Base-by-base conservation (phyloP, 805 yeast species). In the Candida sakaeoensis region DNA sequence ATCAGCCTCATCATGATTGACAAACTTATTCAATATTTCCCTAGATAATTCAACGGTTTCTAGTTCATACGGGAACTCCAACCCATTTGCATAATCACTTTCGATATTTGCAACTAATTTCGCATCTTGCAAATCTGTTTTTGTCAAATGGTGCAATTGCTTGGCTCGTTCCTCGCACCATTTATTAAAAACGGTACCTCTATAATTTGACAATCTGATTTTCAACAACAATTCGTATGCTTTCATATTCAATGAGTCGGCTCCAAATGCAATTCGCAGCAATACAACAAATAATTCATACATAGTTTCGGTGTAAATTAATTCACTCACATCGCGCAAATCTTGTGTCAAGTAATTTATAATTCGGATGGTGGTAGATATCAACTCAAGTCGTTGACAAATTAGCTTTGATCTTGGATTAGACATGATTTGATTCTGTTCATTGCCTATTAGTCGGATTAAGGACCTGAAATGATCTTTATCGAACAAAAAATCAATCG, bases 1-100 rank as follows among this genome's bases (percentile, higher is more conserved):
- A 57, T 88, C 95, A 1, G 88, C 87, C 49, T 85, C 95, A 47
- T 84, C 89, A 51, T 81, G 80, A 3, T 87, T 82, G 8, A 80
- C 74, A 43, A 80, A 78, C 19, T 73, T 70, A 43, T 81, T 87
- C 39, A 88, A 63, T 14, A 87, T 73, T 46, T 81, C 85, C 45
- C 87, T 68, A 0, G 95, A 82, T 52, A 82, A 63, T 45, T 81
- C 87, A 27, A 83, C 77, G 2, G 79, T 77, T 42, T 76, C 80
- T 41, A 69, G 75, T 41, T 77, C 80, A 51, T 80, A 82, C 5
- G 78, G 74, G 43, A 79, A 71, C 51, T 80, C 86, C 10, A 79
- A 53, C 1, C 86, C 86, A 51, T 80, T 79, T 36, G 79, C 67
- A 35, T 63, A 60, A 7, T 68, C 70, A 37, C 67, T 57, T 48